phyloP scores from a whole-genome alignment of 768 basidiomycete genomes.

The Leucosporidium yakuticum region DNA sequence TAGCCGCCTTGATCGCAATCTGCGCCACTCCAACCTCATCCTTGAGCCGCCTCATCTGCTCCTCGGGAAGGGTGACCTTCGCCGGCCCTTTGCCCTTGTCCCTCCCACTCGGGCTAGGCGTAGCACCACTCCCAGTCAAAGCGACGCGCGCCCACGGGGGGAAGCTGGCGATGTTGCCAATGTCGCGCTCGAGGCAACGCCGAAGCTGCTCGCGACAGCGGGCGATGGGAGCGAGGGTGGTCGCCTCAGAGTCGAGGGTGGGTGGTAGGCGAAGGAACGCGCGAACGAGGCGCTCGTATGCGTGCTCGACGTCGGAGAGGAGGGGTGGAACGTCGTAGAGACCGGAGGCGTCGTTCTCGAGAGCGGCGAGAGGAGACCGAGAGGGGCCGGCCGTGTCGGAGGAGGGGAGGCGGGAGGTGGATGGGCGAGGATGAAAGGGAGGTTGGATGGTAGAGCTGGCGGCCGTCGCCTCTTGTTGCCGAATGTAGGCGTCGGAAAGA shows the following conservation, averaged over 20 bases:
- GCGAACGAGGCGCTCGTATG: slow-evolving; percentile 19
- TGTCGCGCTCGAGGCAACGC: slow-evolving; percentile 16
- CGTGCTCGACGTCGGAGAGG: slow-evolving; percentile 27
- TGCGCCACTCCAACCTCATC: slow-evolving; percentile 29
- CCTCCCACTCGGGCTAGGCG: background rate
- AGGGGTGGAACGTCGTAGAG: background rate
- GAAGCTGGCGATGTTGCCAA: slow-evolving; percentile 22
- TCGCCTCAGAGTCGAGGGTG: background rate
- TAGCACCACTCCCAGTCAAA: background rate
- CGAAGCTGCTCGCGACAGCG: slow-evolving; percentile 1
- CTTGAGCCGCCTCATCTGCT: slow-evolving; percentile 28
- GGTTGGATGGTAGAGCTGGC: background rate
- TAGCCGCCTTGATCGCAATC: slow-evolving; percentile 18
- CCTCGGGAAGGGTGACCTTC: slow-evolving; percentile 21
- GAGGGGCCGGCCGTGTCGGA: background rate
- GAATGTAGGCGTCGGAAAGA: background rate
- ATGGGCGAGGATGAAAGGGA: background rate
- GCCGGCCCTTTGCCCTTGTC: background rate
- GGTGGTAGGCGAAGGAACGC: slow-evolving; percentile 17
- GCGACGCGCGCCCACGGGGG: slow-evolving; percentile 8
- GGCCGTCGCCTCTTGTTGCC: background rate
- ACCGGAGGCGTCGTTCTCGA: background rate
- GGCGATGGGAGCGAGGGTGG: slow-evolving; percentile 14
- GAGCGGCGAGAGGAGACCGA: background rate
- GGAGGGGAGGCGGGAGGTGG: background rate